These are phyloP conservation scores for Xylaria bambusicola DNA, from an alignment of 495 filamentous ascomycete genomes.

Conservation along the genomic window DNA sequence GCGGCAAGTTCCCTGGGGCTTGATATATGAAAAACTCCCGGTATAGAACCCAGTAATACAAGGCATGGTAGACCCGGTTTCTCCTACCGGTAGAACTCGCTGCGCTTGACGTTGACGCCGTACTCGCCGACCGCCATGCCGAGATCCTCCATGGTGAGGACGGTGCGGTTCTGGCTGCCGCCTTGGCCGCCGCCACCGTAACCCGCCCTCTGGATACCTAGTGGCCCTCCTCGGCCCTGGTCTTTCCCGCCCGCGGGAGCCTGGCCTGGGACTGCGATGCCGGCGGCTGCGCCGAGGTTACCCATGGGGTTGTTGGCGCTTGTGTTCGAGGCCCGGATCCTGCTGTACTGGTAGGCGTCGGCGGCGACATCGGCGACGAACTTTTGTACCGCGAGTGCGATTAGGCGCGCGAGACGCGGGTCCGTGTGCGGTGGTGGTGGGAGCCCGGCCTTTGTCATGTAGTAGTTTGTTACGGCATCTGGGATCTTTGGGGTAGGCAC, in stretches of 20 bases:
- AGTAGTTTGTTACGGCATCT: conserved; percentile 96
- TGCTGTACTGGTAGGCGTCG: conserved; percentile 95
- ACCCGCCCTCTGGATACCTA: conserved; percentile 87
- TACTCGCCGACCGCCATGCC: conserved; percentile 97
- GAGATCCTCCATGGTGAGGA: conserved; percentile 97
- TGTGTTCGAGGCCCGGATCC: conserved; percentile 88
- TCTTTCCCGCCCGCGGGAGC: conserved; percentile 60
- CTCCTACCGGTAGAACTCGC: conserved; percentile 89
- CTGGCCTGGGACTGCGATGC: conserved; percentile 64
- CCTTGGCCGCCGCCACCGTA: conserved; percentile 92
- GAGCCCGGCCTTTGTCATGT: conserved; percentile 92
- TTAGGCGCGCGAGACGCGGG: conserved; percentile 83
- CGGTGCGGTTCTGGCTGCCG: conserved; percentile 86
- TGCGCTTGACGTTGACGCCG: conserved; percentile 93
- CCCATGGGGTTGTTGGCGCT: conserved; percentile 87
- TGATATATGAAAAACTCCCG: no score
- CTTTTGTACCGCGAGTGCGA: conserved; percentile 94
- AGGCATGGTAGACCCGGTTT: no score
- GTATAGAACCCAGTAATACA: no score
- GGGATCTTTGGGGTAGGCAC: conserved; percentile 67
- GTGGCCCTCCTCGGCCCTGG: conserved; percentile 59
- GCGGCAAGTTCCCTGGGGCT: no score
- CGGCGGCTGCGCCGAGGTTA: conserved; percentile 75
- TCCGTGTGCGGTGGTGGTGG: conserved; percentile 86
- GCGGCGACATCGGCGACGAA: conserved; percentile 97